Base-by-base conservation (phyloP, 257 asterid genomes). In the Solanum pinnatisectum region DNA sequence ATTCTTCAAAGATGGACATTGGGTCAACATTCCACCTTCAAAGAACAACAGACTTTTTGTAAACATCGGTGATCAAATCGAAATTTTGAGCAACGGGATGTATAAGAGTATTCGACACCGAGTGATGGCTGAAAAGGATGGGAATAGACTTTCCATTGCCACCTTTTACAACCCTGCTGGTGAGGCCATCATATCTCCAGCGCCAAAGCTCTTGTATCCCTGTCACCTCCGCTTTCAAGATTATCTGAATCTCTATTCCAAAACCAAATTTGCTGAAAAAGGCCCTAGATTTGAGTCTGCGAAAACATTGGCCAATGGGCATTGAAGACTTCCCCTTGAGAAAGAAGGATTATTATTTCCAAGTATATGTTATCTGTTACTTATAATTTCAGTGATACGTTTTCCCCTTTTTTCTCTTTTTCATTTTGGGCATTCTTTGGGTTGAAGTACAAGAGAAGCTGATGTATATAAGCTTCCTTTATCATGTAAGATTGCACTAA, bases 21-120 rank as follows among this genome's bases (percentile, higher is more conserved):
- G 99, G 99, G 92, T 92, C 78, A 91, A 92, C 81, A 94, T 96
- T 59, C 99, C 98, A 18, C 98, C 98, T 77, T 96, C 99, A 71
- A 93, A 49, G 84, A 94, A 96, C 89, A 94, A 92, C 90, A 91
- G 93, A 56, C 92, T 96, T 83, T 96, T 96, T 67, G 88, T 96
- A 14, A 96, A 96, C 90, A 94, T 92, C 0, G 99, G 99, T 9
- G 98, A 96, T 84, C 98, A 96, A 84, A 88, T 96, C 16, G 98
- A 96, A 86, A 93, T 95, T 22, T 30, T 96, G 74, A 96, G 96
- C 86, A 96, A 96, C 77, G 99, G 99, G 52, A 89, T 77, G 37
- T 96, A 96, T 90, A 96, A 91, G 94, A 96, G 98, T 63, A 92
- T 91, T 33, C 78, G 93, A 84, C 99, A 96, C 88, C 90, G 97